Evolutionary conservation across 2,329 filamentous ascomycete genomes (phyloP).

Genomic region (Talaromyces rugulosus): DNA sequence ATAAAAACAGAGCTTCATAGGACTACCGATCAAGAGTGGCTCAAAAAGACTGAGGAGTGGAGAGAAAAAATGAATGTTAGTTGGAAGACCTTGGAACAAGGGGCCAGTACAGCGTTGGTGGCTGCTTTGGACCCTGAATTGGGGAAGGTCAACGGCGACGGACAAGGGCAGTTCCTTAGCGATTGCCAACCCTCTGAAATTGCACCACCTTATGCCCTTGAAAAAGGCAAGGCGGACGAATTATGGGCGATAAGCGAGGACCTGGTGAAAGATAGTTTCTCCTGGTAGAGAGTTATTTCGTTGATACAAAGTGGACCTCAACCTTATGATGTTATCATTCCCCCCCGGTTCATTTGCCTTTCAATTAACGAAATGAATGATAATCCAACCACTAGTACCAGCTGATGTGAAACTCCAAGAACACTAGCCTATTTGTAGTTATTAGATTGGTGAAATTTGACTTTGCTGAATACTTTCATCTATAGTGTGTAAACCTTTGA

Average conservation of each 20-base stretch:
- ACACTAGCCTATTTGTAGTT: too few relatives aligned
- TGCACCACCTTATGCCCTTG: not conserved
- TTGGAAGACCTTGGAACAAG: conserved; percentile 24
- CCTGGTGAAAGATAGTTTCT: conserved; percentile 16
- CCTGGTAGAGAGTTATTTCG: not conserved
- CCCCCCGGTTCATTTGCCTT: too few relatives aligned
- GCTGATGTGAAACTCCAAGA: too few relatives aligned
- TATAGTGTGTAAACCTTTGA: too few relatives aligned
- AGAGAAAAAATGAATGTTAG: not conserved
- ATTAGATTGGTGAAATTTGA: too few relatives aligned
- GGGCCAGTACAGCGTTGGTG: conserved; percentile 27
- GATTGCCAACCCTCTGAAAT: not conserved
- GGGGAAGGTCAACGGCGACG: not conserved
- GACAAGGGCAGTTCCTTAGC: not conserved
- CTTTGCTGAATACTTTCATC: too few relatives aligned
- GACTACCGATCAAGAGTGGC: conserved; percentile 14
- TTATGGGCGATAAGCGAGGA: conserved; percentile 15
- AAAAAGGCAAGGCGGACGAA: not conserved
- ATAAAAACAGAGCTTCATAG: conserved; percentile 22
- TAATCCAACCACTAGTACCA: too few relatives aligned
- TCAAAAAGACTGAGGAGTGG: conserved; percentile 21
- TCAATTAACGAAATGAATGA: too few relatives aligned
- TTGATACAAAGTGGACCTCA: not conserved
- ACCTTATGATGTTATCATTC: too few relatives aligned
- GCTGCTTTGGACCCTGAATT: conserved; percentile 20